Conservation (phyloP, 371 early-diverging fungal genomes). For the Apophysomyces elegans region DNA sequence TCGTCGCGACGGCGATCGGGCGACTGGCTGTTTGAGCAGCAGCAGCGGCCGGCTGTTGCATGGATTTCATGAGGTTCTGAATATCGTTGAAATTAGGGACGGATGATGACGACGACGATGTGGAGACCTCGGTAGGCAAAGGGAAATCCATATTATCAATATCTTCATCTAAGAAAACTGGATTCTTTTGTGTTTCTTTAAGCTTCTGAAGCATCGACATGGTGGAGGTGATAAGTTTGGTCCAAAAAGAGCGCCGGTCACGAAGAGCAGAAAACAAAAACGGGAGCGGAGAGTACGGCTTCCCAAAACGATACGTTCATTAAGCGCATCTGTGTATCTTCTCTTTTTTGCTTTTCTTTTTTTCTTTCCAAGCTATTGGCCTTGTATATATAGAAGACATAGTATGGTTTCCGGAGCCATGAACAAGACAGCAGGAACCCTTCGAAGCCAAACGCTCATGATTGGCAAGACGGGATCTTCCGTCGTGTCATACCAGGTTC, state of each 20-base stretch:
- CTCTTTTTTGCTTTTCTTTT: too few relatives aligned
- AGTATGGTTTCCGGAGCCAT: not conserved
- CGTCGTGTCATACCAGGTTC: conserved; percentile 52
- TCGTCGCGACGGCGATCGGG: conserved; percentile 37
- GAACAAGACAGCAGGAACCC: conserved; percentile 23
- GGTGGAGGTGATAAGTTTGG: not conserved
- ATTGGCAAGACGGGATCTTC: conserved; percentile 50
- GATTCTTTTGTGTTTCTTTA: conserved; percentile 45
- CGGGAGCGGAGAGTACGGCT: not conserved
- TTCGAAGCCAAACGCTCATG: conserved; percentile 42
- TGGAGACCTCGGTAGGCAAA: conserved; percentile 44
- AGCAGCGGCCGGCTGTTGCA: conserved; percentile 10
- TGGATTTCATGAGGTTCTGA: conserved; percentile 34
- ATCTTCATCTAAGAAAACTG: conserved; percentile 51
- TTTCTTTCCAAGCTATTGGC: too few relatives aligned
- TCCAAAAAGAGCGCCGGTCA: too few relatives aligned
- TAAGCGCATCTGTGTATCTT: too few relatives aligned
- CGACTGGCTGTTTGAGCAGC: conserved; percentile 13
- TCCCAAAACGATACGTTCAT: too few relatives aligned
- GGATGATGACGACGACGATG: conserved; percentile 10
- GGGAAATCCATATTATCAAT: conserved; percentile 76
- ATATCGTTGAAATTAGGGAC: conserved; percentile 38
- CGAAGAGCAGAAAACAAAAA: not conserved
- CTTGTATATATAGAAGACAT: too few relatives aligned
- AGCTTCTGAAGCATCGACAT: conserved; percentile 54